Conservation (phyloP, 1,284 basidiomycete genomes). For the Austroboletus novae-zelandiae region DNA sequence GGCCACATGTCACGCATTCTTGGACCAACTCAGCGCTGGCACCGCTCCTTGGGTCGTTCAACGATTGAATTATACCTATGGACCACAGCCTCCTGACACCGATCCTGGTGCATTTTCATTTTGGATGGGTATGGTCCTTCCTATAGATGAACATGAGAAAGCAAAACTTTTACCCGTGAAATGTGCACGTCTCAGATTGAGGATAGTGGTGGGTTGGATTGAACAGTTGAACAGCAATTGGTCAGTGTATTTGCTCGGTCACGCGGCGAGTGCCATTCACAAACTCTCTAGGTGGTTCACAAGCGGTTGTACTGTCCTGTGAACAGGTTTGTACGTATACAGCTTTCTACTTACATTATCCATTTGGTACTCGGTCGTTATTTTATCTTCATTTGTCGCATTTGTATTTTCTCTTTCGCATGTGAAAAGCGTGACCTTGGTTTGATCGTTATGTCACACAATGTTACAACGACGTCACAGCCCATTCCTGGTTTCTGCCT, state of each 20-base stretch:
- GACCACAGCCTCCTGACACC: constrained; percentile 64
- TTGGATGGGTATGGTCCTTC: constrained; percentile 90
- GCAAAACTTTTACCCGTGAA: constrained; percentile 90
- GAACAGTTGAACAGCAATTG: constrained; percentile 72
- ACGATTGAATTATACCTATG: constrained; percentile 75
- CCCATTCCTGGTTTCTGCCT: neutral
- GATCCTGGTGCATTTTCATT: constrained; percentile 76
- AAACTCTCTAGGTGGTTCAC: constrained; percentile 44
- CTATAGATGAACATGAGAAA: constrained; percentile 95
- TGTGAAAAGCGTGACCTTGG: constrained; percentile 3
- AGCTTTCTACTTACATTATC: constrained; percentile 12
- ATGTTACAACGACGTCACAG: constrained; percentile 18
- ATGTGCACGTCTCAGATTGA: constrained; percentile 72
- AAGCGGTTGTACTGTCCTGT: constrained; percentile 43
- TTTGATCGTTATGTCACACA: constrained; percentile 10
- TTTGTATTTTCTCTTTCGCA: neutral
- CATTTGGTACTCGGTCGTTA: neutral
- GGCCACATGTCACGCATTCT: constrained; percentile 74
- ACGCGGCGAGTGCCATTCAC: constrained; percentile 11
- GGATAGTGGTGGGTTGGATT: constrained; percentile 92
- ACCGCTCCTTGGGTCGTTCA: constrained; percentile 91
- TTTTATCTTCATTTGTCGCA: constrained; percentile 10
- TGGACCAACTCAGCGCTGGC: constrained; percentile 76
- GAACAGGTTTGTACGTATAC: constrained; percentile 14
- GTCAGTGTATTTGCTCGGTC: constrained; percentile 39